These are phyloP conservation scores for Kodamaea fungicola DNA, from an alignment of 1,139 yeast species.

Conservation along the genomic window DNA sequence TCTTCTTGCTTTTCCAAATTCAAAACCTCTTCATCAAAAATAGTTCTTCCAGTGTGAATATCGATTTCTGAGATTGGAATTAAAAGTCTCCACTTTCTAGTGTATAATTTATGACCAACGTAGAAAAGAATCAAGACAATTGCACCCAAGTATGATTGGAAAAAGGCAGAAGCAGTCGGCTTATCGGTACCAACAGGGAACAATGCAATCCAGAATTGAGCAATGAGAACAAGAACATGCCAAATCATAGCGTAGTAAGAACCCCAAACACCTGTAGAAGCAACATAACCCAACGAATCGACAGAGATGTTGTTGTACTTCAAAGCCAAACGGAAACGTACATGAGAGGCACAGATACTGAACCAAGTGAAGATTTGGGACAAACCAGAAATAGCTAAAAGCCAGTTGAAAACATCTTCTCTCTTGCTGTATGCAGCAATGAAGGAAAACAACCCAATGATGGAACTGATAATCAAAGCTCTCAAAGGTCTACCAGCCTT, in stretches of 20 bases:
- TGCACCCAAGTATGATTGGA: constrained; percentile 37
- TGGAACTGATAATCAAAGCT: constrained; percentile 31
- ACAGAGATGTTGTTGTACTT: constrained; percentile 32
- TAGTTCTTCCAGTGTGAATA: constrained; percentile 30
- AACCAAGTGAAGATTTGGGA: constrained; percentile 44
- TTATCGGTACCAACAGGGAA: constrained; percentile 31
- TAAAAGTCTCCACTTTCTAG: constrained; percentile 30
- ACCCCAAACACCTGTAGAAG: constrained; percentile 41
- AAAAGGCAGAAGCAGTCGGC: constrained; percentile 30
- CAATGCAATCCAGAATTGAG: constrained; percentile 42
- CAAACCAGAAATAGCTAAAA: constrained; percentile 42
- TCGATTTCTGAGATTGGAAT: constrained; percentile 34
- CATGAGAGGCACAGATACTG: constrained; percentile 39
- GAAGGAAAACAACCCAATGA: constrained; percentile 27
- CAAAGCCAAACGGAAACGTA: constrained; percentile 42
- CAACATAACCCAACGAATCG: constrained; percentile 36
- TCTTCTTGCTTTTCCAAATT: constrained; percentile 36
- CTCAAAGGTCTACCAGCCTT: constrained; percentile 43
- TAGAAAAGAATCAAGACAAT: constrained; percentile 33
- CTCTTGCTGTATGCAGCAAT: constrained; percentile 41
- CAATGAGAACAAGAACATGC: constrained; percentile 35
- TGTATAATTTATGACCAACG: constrained; percentile 32
- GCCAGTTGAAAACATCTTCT: constrained; percentile 43
- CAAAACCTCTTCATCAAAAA: constrained; percentile 37
- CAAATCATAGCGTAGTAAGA: constrained; percentile 34